Evolutionary conservation across 805 yeast species (phyloP).

Genomic region (Nakazawaea sp.): DNA sequence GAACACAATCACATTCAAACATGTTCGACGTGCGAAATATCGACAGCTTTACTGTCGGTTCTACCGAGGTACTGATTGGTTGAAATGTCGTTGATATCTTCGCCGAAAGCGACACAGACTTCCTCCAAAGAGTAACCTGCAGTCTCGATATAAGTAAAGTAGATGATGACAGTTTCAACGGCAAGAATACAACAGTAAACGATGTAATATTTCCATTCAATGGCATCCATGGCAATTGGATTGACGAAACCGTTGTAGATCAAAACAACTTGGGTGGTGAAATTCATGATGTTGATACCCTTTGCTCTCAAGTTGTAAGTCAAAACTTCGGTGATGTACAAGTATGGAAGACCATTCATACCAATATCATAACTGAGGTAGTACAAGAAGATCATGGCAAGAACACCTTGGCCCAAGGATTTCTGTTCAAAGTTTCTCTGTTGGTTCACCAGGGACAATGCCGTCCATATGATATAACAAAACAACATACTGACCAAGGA

Average conservation of each 20-base stretch:
- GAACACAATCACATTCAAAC: constrained; percentile 2
- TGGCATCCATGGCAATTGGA: constrained; percentile 30
- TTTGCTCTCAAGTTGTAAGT: constrained; percentile 25
- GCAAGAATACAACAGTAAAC: constrained; percentile 24
- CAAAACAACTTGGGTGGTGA: constrained; percentile 12
- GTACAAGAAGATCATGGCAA: constrained; percentile 45
- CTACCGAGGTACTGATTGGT: background rate
- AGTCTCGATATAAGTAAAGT: constrained; percentile 29
- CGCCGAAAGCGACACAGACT: constrained; percentile 19
- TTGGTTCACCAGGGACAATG: constrained; percentile 38
- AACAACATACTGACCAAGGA: constrained; percentile 29
- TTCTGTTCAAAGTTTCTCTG: constrained; percentile 31
- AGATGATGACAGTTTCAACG: constrained; percentile 24
- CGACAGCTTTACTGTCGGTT: background rate
- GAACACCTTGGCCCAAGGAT: constrained; percentile 35
- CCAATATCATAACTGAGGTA: constrained; percentile 34
- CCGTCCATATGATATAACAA: constrained; percentile 35
- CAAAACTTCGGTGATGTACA: constrained; percentile 35
- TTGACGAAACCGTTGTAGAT: constrained; percentile 18
- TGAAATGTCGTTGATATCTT: constrained; percentile 9
- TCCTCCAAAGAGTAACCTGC: constrained; percentile 33
- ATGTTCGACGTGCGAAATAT: constrained; percentile 2
- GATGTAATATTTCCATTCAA: constrained; percentile 30
- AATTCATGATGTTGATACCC: constrained; percentile 14
- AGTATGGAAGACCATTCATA: constrained; percentile 36